A percentile compares a stretch with the other conserved stretches of the same genome.
Conservation (phyloP, 2,329 filamentous ascomycete species). For the Madurella fahalii region DNA sequence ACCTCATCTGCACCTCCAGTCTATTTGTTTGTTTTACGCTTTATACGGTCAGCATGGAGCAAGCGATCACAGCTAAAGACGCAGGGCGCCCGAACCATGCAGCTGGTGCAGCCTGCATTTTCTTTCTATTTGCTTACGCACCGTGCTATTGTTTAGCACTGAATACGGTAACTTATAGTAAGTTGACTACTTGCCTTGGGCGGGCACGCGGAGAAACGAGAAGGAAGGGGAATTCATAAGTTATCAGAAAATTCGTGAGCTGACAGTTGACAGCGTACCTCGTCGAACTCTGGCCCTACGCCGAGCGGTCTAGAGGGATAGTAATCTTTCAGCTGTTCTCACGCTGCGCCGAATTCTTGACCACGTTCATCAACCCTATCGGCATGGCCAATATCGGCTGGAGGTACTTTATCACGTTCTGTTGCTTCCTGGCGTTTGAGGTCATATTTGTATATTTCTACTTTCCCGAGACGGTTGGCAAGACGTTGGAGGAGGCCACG, state of each 20-base stretch:
- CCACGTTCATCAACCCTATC: conserved; percentile 25
- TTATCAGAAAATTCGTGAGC: too few relatives aligned
- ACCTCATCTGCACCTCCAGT: conserved; percentile 43
- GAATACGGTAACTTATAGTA: conserved; percentile 58
- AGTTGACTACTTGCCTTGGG: conserved; percentile 26
- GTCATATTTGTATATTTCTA: conserved; percentile 24
- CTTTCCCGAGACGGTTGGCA: conserved; percentile 28
- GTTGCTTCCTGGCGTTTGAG: conserved; percentile 24
- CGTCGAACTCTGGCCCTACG: conserved; percentile 25
- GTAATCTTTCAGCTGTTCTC: conserved; percentile 24
- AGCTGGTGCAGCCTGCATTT: conserved; percentile 38
- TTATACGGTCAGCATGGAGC: background rate
- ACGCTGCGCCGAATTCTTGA: conserved; percentile 21
- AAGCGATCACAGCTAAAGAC: background rate
- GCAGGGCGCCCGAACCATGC: conserved; percentile 21
- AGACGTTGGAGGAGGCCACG: conserved; percentile 29
- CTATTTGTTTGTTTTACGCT: conserved; percentile 43
- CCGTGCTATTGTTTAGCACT: conserved; percentile 58
- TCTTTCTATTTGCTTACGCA: conserved; percentile 55
- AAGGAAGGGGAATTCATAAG: too few relatives aligned
- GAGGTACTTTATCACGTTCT: conserved; percentile 24
- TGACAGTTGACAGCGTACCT: too few relatives aligned
- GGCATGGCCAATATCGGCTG: conserved; percentile 22
- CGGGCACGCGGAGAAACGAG: too few relatives aligned
- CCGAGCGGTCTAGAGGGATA: conserved; percentile 22